Evolutionary conservation across 148 eudicot genomes (phyloP).

Genomic region (Polygonum maritimum): DNA sequence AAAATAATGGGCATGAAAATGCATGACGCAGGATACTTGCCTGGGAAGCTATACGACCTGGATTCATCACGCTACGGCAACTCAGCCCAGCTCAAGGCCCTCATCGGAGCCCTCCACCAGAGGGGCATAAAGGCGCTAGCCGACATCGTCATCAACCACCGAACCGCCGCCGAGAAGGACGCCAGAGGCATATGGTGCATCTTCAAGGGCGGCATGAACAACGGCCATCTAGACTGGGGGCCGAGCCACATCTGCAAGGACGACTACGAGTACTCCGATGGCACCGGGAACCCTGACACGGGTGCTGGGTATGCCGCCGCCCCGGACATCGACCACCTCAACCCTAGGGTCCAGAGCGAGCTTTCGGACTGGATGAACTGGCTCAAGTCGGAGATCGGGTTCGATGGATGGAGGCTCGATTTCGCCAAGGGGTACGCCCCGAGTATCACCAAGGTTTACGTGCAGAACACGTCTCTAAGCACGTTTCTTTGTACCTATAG

Average conservation of each 20-base stretch:
- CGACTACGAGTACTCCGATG: conserved; percentile 48
- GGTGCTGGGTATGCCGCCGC: conserved; percentile 36
- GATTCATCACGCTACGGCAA: conserved; percentile 51
- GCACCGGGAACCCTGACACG: conserved; percentile 51
- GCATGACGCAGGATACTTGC: conserved; percentile 33
- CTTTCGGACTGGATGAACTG: conserved; percentile 72
- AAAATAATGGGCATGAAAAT: no score
- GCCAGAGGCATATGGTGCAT: conserved; percentile 50
- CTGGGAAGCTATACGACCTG: conserved; percentile 60
- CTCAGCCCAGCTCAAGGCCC: conserved; percentile 19
- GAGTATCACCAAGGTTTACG: conserved; percentile 30
- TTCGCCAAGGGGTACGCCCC: conserved; percentile 52
- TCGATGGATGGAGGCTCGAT: conserved; percentile 53
- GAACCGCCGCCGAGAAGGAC: conserved; percentile 26
- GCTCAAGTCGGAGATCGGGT: conserved; percentile 25
- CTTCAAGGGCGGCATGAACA: conserved; percentile 61
- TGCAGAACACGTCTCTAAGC: conserved; percentile 16
- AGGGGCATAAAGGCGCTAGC: conserved; percentile 52
- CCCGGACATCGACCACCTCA: conserved; percentile 70
- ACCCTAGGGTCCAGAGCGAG: conserved; percentile 48
- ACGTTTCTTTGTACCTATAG: neutral
- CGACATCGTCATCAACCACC: conserved; percentile 62
- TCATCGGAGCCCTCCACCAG: conserved; percentile 33
- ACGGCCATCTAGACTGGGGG: conserved; percentile 68
- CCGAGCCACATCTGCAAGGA: conserved; percentile 51